These are phyloP conservation scores for Thermothielavioides terrestris DNA, from an alignment of 495 filamentous ascomycete species.

Conservation along the genomic window DNA sequence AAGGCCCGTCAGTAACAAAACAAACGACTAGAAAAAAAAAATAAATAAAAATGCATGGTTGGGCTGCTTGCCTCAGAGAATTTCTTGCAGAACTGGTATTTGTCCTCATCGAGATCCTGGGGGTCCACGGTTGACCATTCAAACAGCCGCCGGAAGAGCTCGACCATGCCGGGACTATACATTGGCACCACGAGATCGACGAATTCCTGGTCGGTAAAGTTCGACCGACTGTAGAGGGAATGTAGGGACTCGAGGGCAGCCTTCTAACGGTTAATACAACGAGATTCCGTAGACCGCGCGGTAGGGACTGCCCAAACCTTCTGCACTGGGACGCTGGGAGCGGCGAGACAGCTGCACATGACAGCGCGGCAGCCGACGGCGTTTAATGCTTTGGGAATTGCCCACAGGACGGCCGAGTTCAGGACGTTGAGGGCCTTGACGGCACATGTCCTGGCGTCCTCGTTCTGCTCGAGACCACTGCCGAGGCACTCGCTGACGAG, in stretches of 20 bases:
- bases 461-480: conserved; percentile 51
- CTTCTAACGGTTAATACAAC: conserved; percentile 33
- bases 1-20: conserved; percentile 15
- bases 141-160: conserved; percentile 65
- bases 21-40: not conserved
- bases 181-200: conserved; percentile 68
- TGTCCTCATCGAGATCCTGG: conserved; percentile 75
- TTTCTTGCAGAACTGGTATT: conserved; percentile 86
- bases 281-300: conserved; percentile 13
- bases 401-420: conserved; percentile 72
- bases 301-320: conserved; percentile 8
- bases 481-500: conserved; percentile 66
- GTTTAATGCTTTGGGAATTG: conserved; percentile 69
- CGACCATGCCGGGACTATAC: conserved; percentile 60
- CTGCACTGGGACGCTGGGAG: conserved; percentile 63
- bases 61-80: conserved; percentile 65
- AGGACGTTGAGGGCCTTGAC: conserved; percentile 67
- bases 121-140: conserved; percentile 76
- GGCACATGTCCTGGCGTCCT: conserved; percentile 56
- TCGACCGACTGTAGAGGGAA: conserved; percentile 65
- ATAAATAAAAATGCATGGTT: too few relatives aligned
- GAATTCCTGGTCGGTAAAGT: conserved; percentile 72
- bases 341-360: conserved; percentile 67
- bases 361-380: conserved; percentile 59
- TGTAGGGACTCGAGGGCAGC: conserved; percentile 77